These are phyloP conservation scores for Dipodascopsis uninucleata DNA, from an alignment of 805 yeast genomes.

Conservation along the genomic window DNA sequence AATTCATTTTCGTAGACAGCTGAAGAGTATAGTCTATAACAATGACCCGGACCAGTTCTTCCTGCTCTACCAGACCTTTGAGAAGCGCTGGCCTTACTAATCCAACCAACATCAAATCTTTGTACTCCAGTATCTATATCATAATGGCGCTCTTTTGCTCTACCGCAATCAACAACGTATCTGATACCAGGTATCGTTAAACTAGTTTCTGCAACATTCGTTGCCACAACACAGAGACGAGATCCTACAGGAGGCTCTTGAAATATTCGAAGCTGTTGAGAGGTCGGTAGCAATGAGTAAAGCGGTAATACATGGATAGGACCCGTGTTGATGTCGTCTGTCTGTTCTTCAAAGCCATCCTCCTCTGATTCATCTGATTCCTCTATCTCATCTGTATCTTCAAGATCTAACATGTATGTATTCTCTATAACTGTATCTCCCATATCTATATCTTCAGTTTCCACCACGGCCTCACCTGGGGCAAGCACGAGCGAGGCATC, in stretches of 20 bases:
- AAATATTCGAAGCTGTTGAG: slow-evolving; percentile 91
- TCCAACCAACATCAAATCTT: slow-evolving; percentile 86
- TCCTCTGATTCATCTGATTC: slow-evolving; percentile 49
- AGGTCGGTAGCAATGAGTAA: slow-evolving; percentile 89
- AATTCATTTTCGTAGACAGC: slow-evolving; percentile 90
- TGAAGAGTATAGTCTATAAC: slow-evolving; percentile 86
- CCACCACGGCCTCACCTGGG: slow-evolving; percentile 42
- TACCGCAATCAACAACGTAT: slow-evolving; percentile 93
- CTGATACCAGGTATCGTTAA: slow-evolving; percentile 93
- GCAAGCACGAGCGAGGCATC: slow-evolving; percentile 22
- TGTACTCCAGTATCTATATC: slow-evolving; percentile 87
- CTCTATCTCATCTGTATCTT: slow-evolving; percentile 37
- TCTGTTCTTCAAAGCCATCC: slow-evolving; percentile 70
- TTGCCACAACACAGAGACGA: slow-evolving; percentile 87
- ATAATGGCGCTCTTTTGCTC: slow-evolving; percentile 81
- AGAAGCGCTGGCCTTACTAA: slow-evolving; percentile 90
- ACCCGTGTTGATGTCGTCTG: slow-evolving; percentile 41
- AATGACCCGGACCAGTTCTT: slow-evolving; percentile 98
- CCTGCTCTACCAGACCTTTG: slow-evolving; percentile 98
- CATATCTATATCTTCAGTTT: slow-evolving; percentile 81
- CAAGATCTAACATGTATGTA: slow-evolving; percentile 31
- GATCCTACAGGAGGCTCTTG: slow-evolving; percentile 79
- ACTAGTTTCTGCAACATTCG: slow-evolving; percentile 97
- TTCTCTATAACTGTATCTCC: slow-evolving; percentile 31
- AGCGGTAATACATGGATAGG: slow-evolving; percentile 89